A percentile compares a stretch with the other conserved stretches of the same genome.
Evolutionary conservation across 176 grass and related monocot species (phyloP).

Genomic region (Eragrostis curvula): DNA sequence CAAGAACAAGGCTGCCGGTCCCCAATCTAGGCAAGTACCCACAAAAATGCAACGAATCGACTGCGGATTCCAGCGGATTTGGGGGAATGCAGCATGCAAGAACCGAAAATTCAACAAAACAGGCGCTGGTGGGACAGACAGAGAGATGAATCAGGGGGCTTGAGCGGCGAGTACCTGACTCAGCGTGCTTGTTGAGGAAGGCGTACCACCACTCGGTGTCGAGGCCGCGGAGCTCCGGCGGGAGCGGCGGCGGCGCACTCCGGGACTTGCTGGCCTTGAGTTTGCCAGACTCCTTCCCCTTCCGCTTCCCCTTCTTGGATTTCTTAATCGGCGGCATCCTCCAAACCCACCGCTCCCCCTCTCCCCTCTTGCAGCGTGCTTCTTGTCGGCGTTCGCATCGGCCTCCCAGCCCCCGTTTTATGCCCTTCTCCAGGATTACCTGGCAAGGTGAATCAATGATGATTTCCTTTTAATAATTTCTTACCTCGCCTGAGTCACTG

Average conservation of each 20-base stretch:
- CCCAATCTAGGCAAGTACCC: conserved; percentile 25
- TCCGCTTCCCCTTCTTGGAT: conserved; percentile 76
- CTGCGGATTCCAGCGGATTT: conserved; percentile 1
- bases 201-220: conserved; percentile 96
- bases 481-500: neutral
- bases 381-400: neutral
- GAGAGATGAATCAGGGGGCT: neutral
- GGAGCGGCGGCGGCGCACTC: conserved; percentile 37
- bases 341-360: neutral
- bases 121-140: neutral
- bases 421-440: neutral
- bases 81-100: conserved; percentile 33
- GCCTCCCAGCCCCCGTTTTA: neutral
- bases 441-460: neutral
- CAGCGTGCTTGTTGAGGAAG: conserved; percentile 72
- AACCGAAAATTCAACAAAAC: neutral
- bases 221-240: conserved; percentile 61
- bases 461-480: neutral
- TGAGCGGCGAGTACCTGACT: conserved; percentile 41
- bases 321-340: conserved; percentile 73
- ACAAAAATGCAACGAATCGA: neutral
- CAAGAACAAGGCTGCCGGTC: conserved; percentile 1
- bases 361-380: neutral
- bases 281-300: conserved; percentile 64
- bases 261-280: conserved; percentile 47